Conservation (phyloP, 345 rosid genomes). For the Aegle marmelos region DNA sequence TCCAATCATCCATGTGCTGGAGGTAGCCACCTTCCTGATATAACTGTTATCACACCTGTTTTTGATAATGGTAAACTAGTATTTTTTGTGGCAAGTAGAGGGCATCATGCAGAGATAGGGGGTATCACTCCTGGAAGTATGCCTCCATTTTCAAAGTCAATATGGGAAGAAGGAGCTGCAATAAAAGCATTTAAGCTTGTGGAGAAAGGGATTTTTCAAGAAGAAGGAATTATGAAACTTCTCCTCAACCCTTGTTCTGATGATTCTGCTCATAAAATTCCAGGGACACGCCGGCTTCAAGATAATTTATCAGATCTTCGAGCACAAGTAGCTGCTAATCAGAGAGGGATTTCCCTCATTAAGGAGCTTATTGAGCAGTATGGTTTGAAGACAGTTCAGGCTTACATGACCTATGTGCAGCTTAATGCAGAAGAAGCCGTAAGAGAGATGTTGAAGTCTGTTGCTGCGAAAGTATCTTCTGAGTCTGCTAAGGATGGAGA, state of each 20-base stretch:
- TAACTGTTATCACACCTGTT: slow-evolving; percentile 93
- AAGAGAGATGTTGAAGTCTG: slow-evolving; percentile 92
- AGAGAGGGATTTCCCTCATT: slow-evolving; percentile 82
- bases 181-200: slow-evolving; percentile 94
- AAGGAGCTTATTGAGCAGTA: slow-evolving; percentile 89
- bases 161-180: slow-evolving; percentile 98
- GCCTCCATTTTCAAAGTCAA: slow-evolving; percentile 96
- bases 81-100: slow-evolving; percentile 98
- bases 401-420: slow-evolving; percentile 89
- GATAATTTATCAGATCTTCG: slow-evolving; percentile 91
- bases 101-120: slow-evolving; percentile 99
- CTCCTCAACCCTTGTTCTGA: slow-evolving; percentile 63
- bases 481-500: slow-evolving; percentile 27
- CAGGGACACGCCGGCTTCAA: slow-evolving; percentile 83
- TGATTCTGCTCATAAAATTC: slow-evolving; percentile 49
- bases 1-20: slow-evolving; percentile 94
- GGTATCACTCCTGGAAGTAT: slow-evolving; percentile 99
- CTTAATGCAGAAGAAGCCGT: slow-evolving; percentile 92
- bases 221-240: slow-evolving; percentile 78
- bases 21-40: slow-evolving; percentile 98
- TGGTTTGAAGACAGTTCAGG: slow-evolving; percentile 80
- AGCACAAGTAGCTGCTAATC: slow-evolving; percentile 98
- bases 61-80: slow-evolving; percentile 69
- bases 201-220: slow-evolving; percentile 77
- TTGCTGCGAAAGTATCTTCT: slow-evolving; percentile 53